A percentile compares a stretch with the other conserved stretches of the same genome.
These are phyloP conservation scores for Zoysia matrella DNA, from an alignment of 202 grass and related monocot genomes.

Conservation along the genomic window DNA sequence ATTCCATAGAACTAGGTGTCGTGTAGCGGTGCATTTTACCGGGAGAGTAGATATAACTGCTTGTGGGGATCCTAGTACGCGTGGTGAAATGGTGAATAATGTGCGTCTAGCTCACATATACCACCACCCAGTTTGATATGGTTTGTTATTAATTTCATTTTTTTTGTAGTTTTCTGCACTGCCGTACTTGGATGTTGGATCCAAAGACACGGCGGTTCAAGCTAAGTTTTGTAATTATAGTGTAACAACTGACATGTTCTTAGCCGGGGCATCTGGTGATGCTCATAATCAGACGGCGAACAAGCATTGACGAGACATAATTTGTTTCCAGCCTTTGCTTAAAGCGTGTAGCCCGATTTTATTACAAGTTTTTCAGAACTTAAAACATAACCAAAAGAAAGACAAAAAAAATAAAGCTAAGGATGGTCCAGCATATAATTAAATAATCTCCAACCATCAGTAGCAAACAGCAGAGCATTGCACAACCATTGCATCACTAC, in stretches of 20 bases:
- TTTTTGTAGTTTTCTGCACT: not conserved
- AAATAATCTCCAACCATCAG: no score
- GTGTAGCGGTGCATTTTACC: not conserved
- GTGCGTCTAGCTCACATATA: not conserved
- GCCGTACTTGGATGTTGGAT: not conserved
- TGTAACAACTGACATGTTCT: not conserved
- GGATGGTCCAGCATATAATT: no score
- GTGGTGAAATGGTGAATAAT: not conserved
- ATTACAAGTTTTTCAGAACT: no score
- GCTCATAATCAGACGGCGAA: no score
- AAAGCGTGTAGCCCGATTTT: no score
- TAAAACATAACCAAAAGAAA: no score
- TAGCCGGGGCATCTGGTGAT: no score
- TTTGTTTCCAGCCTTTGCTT: no score
- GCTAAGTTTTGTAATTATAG: not conserved
- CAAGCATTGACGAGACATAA: no score
- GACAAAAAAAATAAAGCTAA: no score
- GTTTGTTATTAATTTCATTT: not conserved
- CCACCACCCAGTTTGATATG: not conserved
- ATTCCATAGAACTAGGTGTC: conserved; percentile 18
- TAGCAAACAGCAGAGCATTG: no score
- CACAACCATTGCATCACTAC: no score
- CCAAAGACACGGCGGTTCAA: not conserved
- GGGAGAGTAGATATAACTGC: not conserved
- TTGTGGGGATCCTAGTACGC: not conserved